These are phyloP conservation scores for Protea cynaroides DNA, from an alignment of 164 flowering plant genomes.

Conservation along the genomic window DNA sequence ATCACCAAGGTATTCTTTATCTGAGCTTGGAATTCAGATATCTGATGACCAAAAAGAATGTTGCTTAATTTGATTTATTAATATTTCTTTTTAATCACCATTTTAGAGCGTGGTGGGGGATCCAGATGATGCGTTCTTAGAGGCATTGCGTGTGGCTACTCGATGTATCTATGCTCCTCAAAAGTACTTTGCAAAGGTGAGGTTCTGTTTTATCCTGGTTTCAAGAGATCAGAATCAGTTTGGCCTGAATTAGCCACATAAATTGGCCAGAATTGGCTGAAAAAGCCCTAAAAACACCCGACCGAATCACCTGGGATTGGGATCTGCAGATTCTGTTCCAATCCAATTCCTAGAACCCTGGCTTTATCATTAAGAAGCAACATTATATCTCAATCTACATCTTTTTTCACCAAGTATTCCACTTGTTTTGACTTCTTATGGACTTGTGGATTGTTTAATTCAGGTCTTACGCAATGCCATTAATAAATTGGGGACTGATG, in stretches of 20 bases:
- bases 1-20: slow-evolving; percentile 90
- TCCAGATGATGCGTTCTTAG: slow-evolving; percentile 36
- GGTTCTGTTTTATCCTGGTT: no score
- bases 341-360: no score
- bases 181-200: slow-evolving; percentile 62
- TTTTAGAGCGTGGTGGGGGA: slow-evolving; percentile 45
- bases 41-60: background rate
- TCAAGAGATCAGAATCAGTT: no score
- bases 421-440: background rate
- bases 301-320: no score
- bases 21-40: no score
- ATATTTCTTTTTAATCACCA: background rate
- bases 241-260: no score
- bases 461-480: slow-evolving; percentile 48
- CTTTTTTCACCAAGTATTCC: no score
- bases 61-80: background rate
- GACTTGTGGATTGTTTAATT: background rate
- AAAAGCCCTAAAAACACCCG: no score
- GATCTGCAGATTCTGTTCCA: no score
- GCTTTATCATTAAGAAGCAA: no score
- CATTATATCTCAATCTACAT: no score
- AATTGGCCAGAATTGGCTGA: no score
- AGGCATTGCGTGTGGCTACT: slow-evolving; percentile 42
- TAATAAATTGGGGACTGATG: slow-evolving; percentile 54
- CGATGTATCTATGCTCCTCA: slow-evolving; percentile 51